phyloP scores from a whole-genome alignment of 306 rosid species.

The Sechiopsis laciniata region DNA sequence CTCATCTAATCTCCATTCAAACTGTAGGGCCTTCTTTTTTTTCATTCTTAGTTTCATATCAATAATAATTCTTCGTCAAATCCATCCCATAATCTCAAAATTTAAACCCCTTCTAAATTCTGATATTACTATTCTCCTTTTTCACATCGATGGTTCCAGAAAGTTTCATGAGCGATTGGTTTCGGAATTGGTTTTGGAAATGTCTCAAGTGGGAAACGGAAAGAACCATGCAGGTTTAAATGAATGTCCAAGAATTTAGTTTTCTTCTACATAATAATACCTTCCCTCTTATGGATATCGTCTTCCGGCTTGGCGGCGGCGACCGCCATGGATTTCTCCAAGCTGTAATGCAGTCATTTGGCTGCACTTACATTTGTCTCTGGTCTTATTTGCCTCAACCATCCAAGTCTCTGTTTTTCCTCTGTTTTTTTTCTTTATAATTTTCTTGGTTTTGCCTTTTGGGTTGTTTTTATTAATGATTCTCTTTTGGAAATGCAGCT shows the following conservation, averaged over 20 bases:
- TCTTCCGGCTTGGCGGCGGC: conserved; percentile 37
- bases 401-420: conserved; percentile 38
- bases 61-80: not conserved
- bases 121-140: not conserved
- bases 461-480: not conserved
- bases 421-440: not conserved
- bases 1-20: not conserved
- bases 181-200: not conserved
- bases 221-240: too few species aligned
- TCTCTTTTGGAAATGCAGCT: conserved; percentile 30
- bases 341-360: conserved; percentile 38
- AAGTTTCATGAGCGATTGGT: not conserved
- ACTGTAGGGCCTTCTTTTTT: too few species aligned
- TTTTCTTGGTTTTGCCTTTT: not conserved
- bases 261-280: too few species aligned
- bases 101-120: not conserved
- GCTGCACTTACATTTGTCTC: conserved; percentile 67
- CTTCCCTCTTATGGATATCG: conserved; percentile 38
- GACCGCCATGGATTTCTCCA: conserved; percentile 41
- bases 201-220: not conserved
- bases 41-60: too few species aligned
- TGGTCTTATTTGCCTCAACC: conserved; percentile 49
- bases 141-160: not conserved
- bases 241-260: too few species aligned
- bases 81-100: too few species aligned